phyloP scores from a whole-genome alignment of 106 monocot species.

The Narthecium ossifragum region DNA sequence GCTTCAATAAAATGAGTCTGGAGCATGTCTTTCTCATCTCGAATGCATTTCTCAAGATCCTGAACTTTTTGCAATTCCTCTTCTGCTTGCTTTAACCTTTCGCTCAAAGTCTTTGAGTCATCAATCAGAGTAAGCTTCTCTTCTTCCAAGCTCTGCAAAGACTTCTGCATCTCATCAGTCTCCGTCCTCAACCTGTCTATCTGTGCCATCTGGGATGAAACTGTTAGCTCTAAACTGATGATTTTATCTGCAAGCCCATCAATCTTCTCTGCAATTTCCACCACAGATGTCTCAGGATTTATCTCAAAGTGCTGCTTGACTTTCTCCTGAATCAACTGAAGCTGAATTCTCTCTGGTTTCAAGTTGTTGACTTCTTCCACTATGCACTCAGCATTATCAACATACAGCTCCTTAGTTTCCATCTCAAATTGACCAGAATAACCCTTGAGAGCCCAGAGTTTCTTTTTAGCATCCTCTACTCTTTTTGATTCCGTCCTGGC shows the following conservation, averaged over 20 bases:
- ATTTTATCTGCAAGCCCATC: conserved; percentile 36
- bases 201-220: conserved; percentile 24
- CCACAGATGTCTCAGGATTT: conserved; percentile 9
- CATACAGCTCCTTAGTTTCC: not conserved
- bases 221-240: conserved; percentile 14
- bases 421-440: not conserved
- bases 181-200: conserved; percentile 8
- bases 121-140: conserved; percentile 16
- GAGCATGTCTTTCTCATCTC: conserved; percentile 10
- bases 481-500: conserved; percentile 7
- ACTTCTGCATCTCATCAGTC: conserved; percentile 9
- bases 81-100: conserved; percentile 17
- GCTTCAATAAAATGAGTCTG: conserved; percentile 12
- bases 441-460: not conserved
- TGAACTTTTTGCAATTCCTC: conserved; percentile 17
- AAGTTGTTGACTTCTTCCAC: conserved; percentile 8
- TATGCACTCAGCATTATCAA: not conserved
- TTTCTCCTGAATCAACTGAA: conserved; percentile 20
- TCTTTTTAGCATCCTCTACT: conserved; percentile 7
- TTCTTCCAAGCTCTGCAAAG: conserved; percentile 20
- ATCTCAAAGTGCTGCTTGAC: conserved; percentile 18
- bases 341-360: conserved; percentile 15
- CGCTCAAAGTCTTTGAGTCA: conserved; percentile 1
- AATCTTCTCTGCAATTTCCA: conserved; percentile 40
- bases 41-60: conserved; percentile 11